Conservation (phyloP, 139 green algal genomes). For the Auxenochlorella pyrenoidosa region DNA sequence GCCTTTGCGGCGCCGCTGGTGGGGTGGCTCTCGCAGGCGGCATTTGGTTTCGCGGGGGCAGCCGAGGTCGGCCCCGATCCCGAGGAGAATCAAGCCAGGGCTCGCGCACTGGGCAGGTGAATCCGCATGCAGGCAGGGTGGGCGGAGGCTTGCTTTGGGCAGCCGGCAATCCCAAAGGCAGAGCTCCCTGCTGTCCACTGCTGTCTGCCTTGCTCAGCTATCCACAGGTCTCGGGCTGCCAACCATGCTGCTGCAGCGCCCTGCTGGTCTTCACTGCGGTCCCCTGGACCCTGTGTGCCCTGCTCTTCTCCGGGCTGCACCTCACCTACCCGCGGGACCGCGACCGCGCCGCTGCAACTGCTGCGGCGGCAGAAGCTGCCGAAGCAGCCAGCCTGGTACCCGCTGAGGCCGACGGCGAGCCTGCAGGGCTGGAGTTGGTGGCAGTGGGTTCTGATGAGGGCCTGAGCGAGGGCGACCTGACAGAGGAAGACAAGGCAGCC, state of each 20-base stretch:
- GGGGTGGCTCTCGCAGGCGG: conserved; percentile 41
- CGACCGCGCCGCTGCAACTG: background rate
- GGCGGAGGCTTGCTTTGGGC: no score
- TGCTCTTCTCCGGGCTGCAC: conserved; percentile 48
- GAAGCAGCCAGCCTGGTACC: background rate
- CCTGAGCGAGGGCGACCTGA: background rate
- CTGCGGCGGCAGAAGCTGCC: background rate
- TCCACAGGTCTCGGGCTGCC: no score
- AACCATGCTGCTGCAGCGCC: background rate
- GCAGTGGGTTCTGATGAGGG: background rate
- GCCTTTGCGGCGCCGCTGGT: conserved; percentile 55
- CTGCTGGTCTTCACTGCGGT: conserved; percentile 44
- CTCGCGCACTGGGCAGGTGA: conserved; percentile 40
- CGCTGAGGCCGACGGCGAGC: background rate
- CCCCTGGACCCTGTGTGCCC: conserved; percentile 47
- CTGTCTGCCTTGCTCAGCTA: no score
- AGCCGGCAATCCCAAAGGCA: no score
- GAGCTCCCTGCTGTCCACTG: no score
- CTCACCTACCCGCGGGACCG: conserved; percentile 26
- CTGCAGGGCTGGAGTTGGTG: background rate
- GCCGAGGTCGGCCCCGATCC: conserved; percentile 8
- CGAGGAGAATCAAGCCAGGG: conserved; percentile 43
- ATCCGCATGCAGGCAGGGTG: no score
- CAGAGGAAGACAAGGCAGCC: background rate
- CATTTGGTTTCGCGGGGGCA: conserved; percentile 48